A percentile compares a stretch with the other conserved stretches of the same genome.
Conservation (phyloP, 1,139 yeast species). For the Meyerozyma carpophila region DNA sequence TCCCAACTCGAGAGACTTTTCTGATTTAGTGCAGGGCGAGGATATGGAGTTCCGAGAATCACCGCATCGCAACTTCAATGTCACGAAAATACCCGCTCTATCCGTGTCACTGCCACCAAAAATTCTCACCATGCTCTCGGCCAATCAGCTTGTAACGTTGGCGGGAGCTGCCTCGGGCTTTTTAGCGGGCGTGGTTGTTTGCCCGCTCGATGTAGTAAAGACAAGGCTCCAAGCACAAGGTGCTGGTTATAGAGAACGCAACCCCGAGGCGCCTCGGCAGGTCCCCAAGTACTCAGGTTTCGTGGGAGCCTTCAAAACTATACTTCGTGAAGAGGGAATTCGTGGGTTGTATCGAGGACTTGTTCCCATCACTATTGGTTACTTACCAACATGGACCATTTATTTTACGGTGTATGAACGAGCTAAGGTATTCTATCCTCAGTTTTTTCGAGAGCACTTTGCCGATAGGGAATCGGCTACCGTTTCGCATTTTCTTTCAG, state of each 20-base stretch:
- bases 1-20: slow-evolving; percentile 20
- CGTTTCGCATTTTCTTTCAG: slow-evolving; percentile 66
- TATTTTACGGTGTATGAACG: slow-evolving; percentile 87
- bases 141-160: slow-evolving; percentile 34
- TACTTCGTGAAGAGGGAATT: slow-evolving; percentile 70
- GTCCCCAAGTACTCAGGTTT: slow-evolving; percentile 15
- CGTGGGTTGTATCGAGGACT: slow-evolving; percentile 86
- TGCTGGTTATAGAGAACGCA: slow-evolving; percentile 8
- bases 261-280: neutral
- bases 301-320: slow-evolving; percentile 49
- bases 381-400: slow-evolving; percentile 96
- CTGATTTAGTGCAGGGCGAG: slow-evolving; percentile 37
- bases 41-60: slow-evolving; percentile 31
- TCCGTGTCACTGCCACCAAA: slow-evolving; percentile 14
- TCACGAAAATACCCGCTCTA: slow-evolving; percentile 3
- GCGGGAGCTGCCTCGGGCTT: slow-evolving; percentile 45
- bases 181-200: slow-evolving; percentile 42
- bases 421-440: slow-evolving; percentile 49
- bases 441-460: slow-evolving; percentile 20
- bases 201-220: slow-evolving; percentile 44
- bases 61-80: slow-evolving; percentile 8
- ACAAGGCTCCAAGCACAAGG: slow-evolving; percentile 45
- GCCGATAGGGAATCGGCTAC: slow-evolving; percentile 40
- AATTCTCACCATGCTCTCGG: slow-evolving; percentile 18
- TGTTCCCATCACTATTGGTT: slow-evolving; percentile 86